Percentiles rank a stretch among this genome's conserved stretches.
These are phyloP conservation scores for Cercophora newfieldiana DNA, from an alignment of 495 filamentous ascomycete genomes.

Conservation along the genomic window DNA sequence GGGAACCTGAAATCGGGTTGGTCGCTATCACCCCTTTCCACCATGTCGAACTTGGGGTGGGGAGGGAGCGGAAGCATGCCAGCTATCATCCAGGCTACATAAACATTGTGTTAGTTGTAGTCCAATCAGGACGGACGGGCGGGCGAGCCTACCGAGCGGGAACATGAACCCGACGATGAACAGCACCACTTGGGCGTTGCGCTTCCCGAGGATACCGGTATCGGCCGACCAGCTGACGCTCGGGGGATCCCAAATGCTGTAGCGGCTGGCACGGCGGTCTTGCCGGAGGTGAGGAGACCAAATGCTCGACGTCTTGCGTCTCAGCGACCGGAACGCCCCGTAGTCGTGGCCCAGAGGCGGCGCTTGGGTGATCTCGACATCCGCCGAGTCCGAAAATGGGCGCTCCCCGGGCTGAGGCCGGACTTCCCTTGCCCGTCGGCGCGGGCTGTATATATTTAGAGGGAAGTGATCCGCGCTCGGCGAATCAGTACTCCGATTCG, in stretches of 20 bases:
- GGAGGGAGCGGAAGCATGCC: constrained; percentile 77
- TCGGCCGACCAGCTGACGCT: constrained; percentile 64
- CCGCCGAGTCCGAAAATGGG: constrained; percentile 25
- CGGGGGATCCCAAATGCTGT: constrained; percentile 67
- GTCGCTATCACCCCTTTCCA: constrained; percentile 35
- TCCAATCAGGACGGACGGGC: not conserved
- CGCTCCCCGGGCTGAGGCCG: constrained; percentile 21
- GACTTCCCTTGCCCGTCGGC: constrained; percentile 47
- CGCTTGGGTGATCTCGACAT: constrained; percentile 37
- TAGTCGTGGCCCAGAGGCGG: constrained; percentile 28
- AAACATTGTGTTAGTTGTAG: constrained; percentile 14
- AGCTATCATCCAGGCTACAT: constrained; percentile 85
- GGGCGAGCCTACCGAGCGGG: constrained; percentile 65
- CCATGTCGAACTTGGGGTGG: constrained; percentile 46
- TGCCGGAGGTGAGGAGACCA: constrained; percentile 76
- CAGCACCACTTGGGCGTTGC: constrained; percentile 81
- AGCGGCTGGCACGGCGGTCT: constrained; percentile 57
- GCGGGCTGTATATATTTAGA: constrained; percentile 52
- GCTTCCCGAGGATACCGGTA: constrained; percentile 59
- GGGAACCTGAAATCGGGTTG: constrained; percentile 45
- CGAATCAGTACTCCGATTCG: constrained; percentile 34
- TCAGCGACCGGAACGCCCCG: constrained; percentile 31
- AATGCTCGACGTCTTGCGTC: constrained; percentile 54
- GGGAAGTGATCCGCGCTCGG: constrained; percentile 50
- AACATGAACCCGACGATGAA: constrained; percentile 88